These are phyloP conservation scores for Eucalyptus cloeziana DNA, from an alignment of 345 rosid genomes.

Conservation along the genomic window DNA sequence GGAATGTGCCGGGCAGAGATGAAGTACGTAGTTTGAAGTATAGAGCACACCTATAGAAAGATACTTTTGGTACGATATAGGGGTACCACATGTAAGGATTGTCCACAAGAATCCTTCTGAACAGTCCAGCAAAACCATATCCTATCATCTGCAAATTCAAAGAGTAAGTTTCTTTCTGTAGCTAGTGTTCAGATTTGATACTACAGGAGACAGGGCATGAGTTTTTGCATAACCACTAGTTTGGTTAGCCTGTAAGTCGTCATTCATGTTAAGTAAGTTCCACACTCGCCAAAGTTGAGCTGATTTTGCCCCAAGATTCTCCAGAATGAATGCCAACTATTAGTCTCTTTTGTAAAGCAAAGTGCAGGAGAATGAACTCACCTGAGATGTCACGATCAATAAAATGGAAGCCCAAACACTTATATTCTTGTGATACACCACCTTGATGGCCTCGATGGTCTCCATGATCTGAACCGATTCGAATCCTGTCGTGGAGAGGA, in stretches of 20 bases:
- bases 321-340: neutral
- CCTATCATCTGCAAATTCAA: constrained; percentile 27
- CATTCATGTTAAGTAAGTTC: neutral
- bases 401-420: constrained; percentile 21
- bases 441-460: constrained; percentile 11
- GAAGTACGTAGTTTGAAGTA: neutral
- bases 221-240: neutral
- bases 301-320: neutral
- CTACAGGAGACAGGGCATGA: neutral
- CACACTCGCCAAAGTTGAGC: neutral
- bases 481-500: constrained; percentile 9
- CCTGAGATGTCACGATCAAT: constrained; percentile 71
- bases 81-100: constrained; percentile 66
- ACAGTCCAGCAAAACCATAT: constrained; percentile 51
- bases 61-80: constrained; percentile 33
- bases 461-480: constrained; percentile 5
- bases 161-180: neutral
- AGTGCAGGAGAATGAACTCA: neutral
- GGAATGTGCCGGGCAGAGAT: neutral
- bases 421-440: constrained; percentile 9
- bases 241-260: neutral
- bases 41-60: constrained; percentile 14
- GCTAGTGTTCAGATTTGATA: neutral
- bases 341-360: neutral
- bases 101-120: constrained; percentile 38